These are phyloP conservation scores for Vigna trinervia DNA, from an alignment of 306 rosid species.

Conservation along the genomic window DNA sequence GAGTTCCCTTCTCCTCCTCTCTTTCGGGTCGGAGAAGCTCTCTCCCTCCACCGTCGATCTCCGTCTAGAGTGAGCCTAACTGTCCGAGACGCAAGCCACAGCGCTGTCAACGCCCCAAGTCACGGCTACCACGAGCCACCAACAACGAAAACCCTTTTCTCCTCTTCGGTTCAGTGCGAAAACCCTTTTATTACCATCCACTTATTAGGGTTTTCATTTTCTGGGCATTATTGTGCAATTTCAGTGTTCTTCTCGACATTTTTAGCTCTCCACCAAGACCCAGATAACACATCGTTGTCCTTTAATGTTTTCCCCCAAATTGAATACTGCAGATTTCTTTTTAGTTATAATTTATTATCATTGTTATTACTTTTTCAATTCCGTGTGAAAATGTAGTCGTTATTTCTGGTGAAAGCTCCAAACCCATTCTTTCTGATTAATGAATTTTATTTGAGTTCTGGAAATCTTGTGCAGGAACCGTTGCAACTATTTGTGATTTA, in stretches of 20 bases:
- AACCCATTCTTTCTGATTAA: background rate
- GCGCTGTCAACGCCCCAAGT: too few species aligned
- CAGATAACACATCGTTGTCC: background rate
- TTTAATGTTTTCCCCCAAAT: background rate
- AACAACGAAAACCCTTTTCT: too few species aligned
- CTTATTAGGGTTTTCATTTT: conserved; percentile 42
- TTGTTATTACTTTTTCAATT: background rate
- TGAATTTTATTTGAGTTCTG: conserved; percentile 20
- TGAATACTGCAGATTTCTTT: background rate
- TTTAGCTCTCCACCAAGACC: background rate
- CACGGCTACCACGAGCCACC: too few species aligned
- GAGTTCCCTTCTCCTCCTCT: too few species aligned
- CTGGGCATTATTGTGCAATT: background rate
- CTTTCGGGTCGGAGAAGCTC: too few species aligned
- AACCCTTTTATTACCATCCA: background rate
- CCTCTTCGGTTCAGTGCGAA: too few species aligned
- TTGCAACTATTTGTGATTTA: conserved; percentile 45
- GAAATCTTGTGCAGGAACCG: conserved; percentile 59
- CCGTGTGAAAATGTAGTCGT: background rate
- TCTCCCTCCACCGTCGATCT: too few species aligned
- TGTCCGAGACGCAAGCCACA: too few species aligned
- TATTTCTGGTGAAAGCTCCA: conserved; percentile 12
- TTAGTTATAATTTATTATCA: background rate
- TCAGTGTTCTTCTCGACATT: background rate
- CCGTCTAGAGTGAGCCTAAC: too few species aligned